These are phyloP conservation scores for Teratosphaeria nubilosa DNA, from an alignment of 2,329 filamentous ascomycete genomes.

Conservation along the genomic window DNA sequence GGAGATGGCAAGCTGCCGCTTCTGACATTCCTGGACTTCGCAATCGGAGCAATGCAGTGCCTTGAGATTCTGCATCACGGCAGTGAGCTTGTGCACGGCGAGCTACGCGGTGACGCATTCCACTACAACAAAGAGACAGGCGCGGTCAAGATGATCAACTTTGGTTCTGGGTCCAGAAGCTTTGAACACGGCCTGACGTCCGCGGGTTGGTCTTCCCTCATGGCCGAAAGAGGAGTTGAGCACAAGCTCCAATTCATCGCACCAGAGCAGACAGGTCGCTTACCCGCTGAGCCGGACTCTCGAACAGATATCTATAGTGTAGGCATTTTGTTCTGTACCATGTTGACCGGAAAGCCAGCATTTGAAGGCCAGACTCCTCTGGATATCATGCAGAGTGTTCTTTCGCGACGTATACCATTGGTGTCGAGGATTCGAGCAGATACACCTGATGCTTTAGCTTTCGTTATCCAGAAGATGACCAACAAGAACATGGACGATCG, in stretches of 20 bases:
- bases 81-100: conserved; percentile 76
- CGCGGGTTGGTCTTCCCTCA: conserved; percentile 75
- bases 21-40: conserved; percentile 76
- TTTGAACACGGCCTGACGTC: conserved; percentile 83
- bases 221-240: conserved; percentile 73
- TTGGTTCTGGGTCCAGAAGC: conserved; percentile 74
- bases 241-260: conserved; percentile 87
- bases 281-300: conserved; percentile 84
- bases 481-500: conserved; percentile 78
- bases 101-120: conserved; percentile 83
- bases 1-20: conserved; percentile 50
- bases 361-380: conserved; percentile 73
- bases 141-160: conserved; percentile 68
- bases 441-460: conserved; percentile 70
- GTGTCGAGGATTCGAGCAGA: conserved; percentile 71
- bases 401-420: conserved; percentile 66
- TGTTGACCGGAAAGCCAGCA: conserved; percentile 68
- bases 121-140: conserved; percentile 67
- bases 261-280: conserved; percentile 85
- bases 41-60: conserved; percentile 76
- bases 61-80: conserved; percentile 86
- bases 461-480: conserved; percentile 85
- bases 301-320: conserved; percentile 90
- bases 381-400: conserved; percentile 83
- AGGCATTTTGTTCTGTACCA: conserved; percentile 79